These are phyloP conservation scores for Pleoardoris graminearum DNA, from an alignment of 2,329 filamentous ascomycete species.

Conservation along the genomic window DNA sequence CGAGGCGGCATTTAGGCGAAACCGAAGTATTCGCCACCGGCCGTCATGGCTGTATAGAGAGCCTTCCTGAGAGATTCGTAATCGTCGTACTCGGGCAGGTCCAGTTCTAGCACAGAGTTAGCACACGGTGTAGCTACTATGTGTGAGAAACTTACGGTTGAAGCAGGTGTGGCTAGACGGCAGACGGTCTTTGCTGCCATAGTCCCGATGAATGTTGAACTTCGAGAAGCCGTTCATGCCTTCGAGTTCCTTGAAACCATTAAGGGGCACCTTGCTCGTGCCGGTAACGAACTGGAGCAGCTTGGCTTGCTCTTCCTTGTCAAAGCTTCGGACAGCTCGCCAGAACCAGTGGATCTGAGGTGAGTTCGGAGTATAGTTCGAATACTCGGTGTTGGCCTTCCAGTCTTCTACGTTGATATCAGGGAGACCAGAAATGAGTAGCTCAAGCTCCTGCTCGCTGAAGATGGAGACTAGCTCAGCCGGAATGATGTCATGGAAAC, in stretches of 20 bases:
- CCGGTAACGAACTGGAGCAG: constrained; percentile 97
- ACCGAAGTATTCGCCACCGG: constrained; percentile 94
- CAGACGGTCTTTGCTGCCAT: constrained; percentile 92
- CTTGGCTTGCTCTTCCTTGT: constrained; percentile 98
- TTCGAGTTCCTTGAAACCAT: constrained; percentile 98
- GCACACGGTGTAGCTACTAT: constrained; percentile 16
- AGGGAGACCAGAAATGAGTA: constrained; percentile 93
- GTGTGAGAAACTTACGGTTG: constrained; percentile 74
- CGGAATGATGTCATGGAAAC: constrained; percentile 98
- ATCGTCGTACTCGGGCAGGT: constrained; percentile 96
- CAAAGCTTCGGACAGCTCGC: constrained; percentile 94
- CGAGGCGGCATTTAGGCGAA: constrained; percentile 69
- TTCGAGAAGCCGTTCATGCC: constrained; percentile 98
- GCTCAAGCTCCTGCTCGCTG: constrained; percentile 95
- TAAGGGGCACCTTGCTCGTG: constrained; percentile 96
- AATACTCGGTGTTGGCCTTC: constrained; percentile 98
- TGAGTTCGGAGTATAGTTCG: constrained; percentile 93
- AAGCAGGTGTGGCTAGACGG: constrained; percentile 98
- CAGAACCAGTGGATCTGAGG: constrained; percentile 99
- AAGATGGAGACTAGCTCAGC: constrained; percentile 94
- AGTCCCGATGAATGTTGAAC: constrained; percentile 99
- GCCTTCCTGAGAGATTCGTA: constrained; percentile 89
- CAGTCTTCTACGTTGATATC: constrained; percentile 98
- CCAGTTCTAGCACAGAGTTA: constrained; percentile 71
- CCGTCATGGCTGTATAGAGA: constrained; percentile 94